Percentiles rank a stretch among this genome's conserved stretches.
Conservation (phyloP, 345 rosid species). For the Aegle marmelos region DNA sequence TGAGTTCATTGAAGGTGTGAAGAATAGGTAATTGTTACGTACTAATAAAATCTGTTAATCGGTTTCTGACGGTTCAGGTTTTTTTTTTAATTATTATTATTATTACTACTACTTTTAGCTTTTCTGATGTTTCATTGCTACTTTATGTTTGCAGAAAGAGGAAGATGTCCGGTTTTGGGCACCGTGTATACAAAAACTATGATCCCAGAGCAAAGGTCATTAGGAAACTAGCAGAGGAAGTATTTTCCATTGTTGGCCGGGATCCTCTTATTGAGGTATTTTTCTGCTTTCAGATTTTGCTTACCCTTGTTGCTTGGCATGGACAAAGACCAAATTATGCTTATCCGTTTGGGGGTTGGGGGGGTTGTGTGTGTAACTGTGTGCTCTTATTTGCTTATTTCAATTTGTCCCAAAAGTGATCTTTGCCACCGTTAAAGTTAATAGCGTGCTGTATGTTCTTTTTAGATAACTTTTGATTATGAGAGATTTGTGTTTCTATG, state of each 20-base stretch:
- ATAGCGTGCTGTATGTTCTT: neutral
- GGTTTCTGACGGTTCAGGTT: neutral
- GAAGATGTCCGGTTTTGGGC: slow-evolving; percentile 99
- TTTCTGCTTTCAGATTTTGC: slow-evolving; percentile 12
- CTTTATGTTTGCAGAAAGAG: slow-evolving; percentile 52
- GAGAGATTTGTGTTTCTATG: neutral
- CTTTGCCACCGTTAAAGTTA: neutral
- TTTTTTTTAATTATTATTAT: no score
- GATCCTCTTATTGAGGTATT: slow-evolving; percentile 97
- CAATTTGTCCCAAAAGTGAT: neutral
- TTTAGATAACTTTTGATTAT: neutral
- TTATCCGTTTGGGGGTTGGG: neutral
- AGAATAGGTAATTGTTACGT: slow-evolving; percentile 57
- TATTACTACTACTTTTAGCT: no score
- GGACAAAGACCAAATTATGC: neutral
- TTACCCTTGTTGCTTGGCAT: neutral
- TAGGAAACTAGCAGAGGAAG: slow-evolving; percentile 88
- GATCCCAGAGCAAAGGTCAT: slow-evolving; percentile 98
- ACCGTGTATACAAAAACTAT: slow-evolving; percentile 96
- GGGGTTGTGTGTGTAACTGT: neutral
- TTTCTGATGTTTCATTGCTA: neutral
- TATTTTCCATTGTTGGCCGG: slow-evolving; percentile 87
- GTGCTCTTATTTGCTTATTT: neutral
- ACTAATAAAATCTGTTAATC: neutral
- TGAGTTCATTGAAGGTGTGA: slow-evolving; percentile 89